Conservation (phyloP, 371 early-diverging fungal genomes). For the Mucor irregularis region DNA sequence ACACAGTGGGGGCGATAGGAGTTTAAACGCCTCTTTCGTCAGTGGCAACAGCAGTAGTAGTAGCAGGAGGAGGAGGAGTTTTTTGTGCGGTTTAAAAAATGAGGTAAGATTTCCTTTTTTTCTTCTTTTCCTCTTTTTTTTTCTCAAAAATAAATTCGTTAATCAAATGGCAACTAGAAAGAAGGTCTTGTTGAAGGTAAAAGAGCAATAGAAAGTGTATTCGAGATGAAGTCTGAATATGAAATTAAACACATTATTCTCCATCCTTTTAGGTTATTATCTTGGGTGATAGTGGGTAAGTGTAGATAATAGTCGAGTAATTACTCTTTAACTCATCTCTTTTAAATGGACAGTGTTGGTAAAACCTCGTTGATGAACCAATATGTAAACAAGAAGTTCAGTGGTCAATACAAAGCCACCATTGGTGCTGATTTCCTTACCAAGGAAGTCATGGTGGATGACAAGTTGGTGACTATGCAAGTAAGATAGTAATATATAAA, state of each 20-base stretch:
- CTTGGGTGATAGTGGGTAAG: constrained; percentile 27
- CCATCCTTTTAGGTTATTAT: constrained; percentile 15
- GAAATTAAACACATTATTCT: neutral
- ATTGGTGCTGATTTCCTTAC: constrained; percentile 99
- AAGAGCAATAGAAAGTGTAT: neutral
- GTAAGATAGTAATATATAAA: constrained; percentile 44
- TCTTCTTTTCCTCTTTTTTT: neutral
- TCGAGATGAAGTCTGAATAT: neutral
- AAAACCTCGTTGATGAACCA: constrained; percentile 99
- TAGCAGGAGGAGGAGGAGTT: too few species aligned
- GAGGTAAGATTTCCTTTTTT: neutral
- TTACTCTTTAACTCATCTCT: neutral
- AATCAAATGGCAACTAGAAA: constrained; percentile 17
- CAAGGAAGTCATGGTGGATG: constrained; percentile 93
- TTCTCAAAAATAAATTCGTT: neutral
- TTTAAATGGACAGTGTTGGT: constrained; percentile 61
- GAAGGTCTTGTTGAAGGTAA: constrained; percentile 22
- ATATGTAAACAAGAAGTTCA: constrained; percentile 98
- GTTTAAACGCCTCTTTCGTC: too few species aligned
- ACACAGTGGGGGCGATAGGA: too few species aligned
- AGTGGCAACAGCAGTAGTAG: too few species aligned
- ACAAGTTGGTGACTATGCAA: constrained; percentile 85
- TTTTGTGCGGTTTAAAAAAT: neutral
- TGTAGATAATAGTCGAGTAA: neutral
- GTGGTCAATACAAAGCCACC: constrained; percentile 98